Evolutionary conservation across 345 rosid species (phyloP).

Genomic region (Hibiscus syriacus): DNA sequence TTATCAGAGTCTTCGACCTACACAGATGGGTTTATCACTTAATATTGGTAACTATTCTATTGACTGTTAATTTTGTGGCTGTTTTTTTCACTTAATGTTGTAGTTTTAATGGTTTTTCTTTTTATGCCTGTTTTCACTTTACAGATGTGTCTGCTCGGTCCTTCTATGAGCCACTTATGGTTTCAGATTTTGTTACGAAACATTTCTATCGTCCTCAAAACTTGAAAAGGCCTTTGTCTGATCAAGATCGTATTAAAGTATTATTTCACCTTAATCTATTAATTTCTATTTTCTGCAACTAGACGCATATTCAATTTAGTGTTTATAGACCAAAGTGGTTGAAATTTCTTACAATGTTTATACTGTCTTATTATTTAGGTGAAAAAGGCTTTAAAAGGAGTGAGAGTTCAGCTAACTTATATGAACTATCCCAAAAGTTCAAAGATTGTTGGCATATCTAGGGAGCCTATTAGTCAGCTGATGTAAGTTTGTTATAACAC

Average conservation of each 20-base stretch:
- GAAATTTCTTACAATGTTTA: not conserved
- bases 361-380: conserved; percentile 24
- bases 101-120: not conserved
- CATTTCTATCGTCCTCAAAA: conserved; percentile 26
- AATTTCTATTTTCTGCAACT: not conserved
- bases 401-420: conserved; percentile 37
- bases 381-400: conserved; percentile 41
- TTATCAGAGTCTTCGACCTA: conserved; percentile 61
- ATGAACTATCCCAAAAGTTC: conserved; percentile 11
- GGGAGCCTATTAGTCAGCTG: conserved; percentile 28
- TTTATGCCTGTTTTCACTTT: not conserved
- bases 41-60: conserved; percentile 42
- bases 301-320: not conserved
- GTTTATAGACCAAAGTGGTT: not conserved
- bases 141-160: conserved; percentile 72
- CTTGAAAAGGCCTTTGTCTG: conserved; percentile 35
- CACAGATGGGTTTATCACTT: conserved; percentile 74
- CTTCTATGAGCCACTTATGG: conserved; percentile 58
- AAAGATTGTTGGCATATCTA: conserved; percentile 52
- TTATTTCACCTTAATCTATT: not conserved
- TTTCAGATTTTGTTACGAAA: conserved; percentile 39
- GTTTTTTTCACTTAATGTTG: not conserved
- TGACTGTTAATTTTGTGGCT: not conserved
- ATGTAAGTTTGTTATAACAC: conserved; percentile 32
- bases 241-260: conserved; percentile 58